Evolutionary conservation across 2,329 filamentous ascomycete species (phyloP), one percentile per base, ranked within the genome.

Genomic region (Annulohypoxylon truncatum): DNA sequence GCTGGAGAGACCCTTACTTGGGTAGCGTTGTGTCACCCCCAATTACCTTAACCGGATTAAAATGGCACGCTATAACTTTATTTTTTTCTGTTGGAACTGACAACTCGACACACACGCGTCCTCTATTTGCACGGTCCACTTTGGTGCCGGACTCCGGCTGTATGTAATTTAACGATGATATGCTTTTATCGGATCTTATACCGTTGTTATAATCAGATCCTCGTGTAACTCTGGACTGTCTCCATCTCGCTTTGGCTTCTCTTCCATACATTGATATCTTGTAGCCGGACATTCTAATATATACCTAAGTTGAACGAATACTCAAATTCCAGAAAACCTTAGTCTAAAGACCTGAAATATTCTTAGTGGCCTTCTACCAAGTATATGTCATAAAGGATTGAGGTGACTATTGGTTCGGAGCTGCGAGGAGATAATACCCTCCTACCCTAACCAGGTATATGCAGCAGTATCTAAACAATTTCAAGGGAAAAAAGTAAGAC

Each of bases 21-120:
- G 26, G 18, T 52, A 38, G 48, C 29, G 29, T 52, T 29, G 48
- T 31, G 38, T 29, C 15, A 38, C 40, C 18, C 12, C 18, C 12
- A 28, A 26, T 26, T 48, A 46, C 42, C n/a, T 44, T 42, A 42
- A 42, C 10, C 9, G 38, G 38, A 20, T 61, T 61, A 61, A 33
- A 48, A 66, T 68, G 66, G 44, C 47, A 69, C 66, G 59, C 63
- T 66, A 59, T 61, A 69, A 69, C 66, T 61, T 66, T 66, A 66
- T 55, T 66, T 66, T 58, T 63, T 53, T 13, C 9, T 58, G 35
- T 57, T 38, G 46, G 52, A 60, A n/a, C 53, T 52, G 47, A 47
- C 56, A 51, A 28, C 33, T 61, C 44, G 44, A 20, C 29, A 47
- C 60, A 56, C 48, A 40, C 55, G 47, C 54, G 31, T 48, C 46